A percentile compares a stretch with the other conserved stretches of the same genome.
Conservation (phyloP, 2,329 filamentous ascomycete species). For the Diaporthe nobilis region DNA sequence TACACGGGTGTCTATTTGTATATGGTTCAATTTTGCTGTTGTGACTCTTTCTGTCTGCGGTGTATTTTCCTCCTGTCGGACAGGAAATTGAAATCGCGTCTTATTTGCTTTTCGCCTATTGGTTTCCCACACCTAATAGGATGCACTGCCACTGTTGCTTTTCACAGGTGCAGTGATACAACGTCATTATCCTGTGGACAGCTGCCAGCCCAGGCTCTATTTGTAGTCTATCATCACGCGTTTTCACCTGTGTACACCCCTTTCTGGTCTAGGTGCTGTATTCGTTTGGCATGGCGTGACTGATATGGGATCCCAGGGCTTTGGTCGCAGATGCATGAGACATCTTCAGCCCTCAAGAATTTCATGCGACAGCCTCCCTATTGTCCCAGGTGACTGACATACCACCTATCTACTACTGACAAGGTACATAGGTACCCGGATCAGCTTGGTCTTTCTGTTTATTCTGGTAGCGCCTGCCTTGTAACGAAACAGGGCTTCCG, state of each 20-base stretch:
- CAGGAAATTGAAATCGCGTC: neutral
- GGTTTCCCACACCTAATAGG: neutral
- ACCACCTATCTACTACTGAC: neutral
- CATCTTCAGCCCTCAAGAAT: constrained; percentile 1
- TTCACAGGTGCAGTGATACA: constrained; percentile 34
- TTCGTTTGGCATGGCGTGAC: constrained; percentile 15
- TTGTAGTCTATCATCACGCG: neutral
- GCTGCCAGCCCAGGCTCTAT: constrained; percentile 25
- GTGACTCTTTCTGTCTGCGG: neutral
- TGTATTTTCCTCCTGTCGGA: neutral
- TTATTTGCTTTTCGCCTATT: constrained; percentile 4
- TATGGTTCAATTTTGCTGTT: neutral
- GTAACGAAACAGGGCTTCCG: constrained; percentile 27
- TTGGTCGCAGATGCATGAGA: constrained; percentile 27
- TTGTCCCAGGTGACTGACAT: constrained; percentile 24
- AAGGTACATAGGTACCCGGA: neutral
- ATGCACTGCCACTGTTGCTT: constrained; percentile 35
- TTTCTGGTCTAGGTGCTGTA: constrained; percentile 18
- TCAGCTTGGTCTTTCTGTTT: constrained; percentile 9
- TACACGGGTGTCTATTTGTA: neutral
- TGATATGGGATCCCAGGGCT: constrained; percentile 26
- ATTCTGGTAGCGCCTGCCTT: constrained; percentile 15
- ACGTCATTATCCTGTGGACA: constrained; percentile 22
- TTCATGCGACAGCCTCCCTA: constrained; percentile 28
- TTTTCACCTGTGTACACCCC: neutral